Percentiles rank a stretch among this genome's conserved stretches.
phyloP scores from a whole-genome alignment of 2,329 filamentous ascomycete species.

The Graphilbum sp. region DNA sequence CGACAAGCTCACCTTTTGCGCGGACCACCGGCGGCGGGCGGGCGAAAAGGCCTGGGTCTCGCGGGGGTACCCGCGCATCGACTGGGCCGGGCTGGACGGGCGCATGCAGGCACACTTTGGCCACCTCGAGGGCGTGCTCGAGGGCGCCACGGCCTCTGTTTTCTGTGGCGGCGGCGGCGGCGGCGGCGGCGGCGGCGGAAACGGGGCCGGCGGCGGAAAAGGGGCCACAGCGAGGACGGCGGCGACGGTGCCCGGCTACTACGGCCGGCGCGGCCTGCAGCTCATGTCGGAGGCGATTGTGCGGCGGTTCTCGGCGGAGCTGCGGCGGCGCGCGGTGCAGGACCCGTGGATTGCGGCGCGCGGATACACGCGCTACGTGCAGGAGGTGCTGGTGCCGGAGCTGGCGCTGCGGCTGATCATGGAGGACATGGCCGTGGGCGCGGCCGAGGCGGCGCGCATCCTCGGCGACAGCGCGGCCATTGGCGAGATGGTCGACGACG shows the following conservation, averaged over 20 bases:
- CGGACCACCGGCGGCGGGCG: slow-evolving; percentile 38
- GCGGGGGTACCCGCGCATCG: slow-evolving; percentile 51
- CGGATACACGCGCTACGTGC: slow-evolving; percentile 52
- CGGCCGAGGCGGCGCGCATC: slow-evolving; percentile 32
- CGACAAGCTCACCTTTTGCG: slow-evolving; percentile 47
- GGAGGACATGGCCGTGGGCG: slow-evolving; percentile 34
- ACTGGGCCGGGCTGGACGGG: slow-evolving; percentile 46
- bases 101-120: slow-evolving; percentile 41
- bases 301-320: slow-evolving; percentile 35
- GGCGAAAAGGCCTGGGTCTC: slow-evolving; percentile 31
- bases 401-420: slow-evolving; percentile 36
- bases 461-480: slow-evolving; percentile 50
- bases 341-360: slow-evolving; percentile 51
- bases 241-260: slow-evolving; percentile 63
- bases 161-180: slow-evolving; percentile 43
- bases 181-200: slow-evolving; percentile 20
- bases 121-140: slow-evolving; percentile 42
- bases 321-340: slow-evolving; percentile 44
- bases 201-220: background rate
- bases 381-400: slow-evolving; percentile 65
- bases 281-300: slow-evolving; percentile 58
- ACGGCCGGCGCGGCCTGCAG: slow-evolving; percentile 58
- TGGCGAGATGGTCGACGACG: slow-evolving; percentile 52
- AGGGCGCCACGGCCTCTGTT: slow-evolving; percentile 36
- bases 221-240: slow-evolving; percentile 19